These are phyloP conservation scores for Karstenula rhodostoma DNA, from an alignment of 2,329 filamentous ascomycete genomes.

Conservation along the genomic window DNA sequence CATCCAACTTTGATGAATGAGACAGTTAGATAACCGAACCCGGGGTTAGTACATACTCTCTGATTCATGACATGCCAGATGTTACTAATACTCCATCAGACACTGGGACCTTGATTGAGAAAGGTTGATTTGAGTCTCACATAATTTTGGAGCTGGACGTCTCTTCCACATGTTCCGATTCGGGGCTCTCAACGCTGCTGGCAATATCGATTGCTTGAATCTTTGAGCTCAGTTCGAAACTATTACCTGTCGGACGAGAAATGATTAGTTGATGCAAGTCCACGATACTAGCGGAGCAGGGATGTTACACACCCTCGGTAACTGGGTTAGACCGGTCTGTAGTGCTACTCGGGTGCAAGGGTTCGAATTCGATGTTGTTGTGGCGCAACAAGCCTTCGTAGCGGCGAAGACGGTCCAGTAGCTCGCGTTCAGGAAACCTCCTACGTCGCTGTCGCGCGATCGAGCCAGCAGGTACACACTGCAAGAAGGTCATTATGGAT, in stretches of 20 bases:
- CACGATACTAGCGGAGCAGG: background rate
- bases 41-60: constrained; percentile 12
- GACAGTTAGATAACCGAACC: background rate
- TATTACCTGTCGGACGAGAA: background rate
- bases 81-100: constrained; percentile 20
- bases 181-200: constrained; percentile 1
- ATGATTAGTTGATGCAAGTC: background rate
- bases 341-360: constrained; percentile 54
- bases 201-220: constrained; percentile 8
- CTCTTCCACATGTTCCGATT: background rate
- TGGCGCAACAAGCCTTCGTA: constrained; percentile 73
- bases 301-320: background rate
- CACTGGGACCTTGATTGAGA: background rate
- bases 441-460: constrained; percentile 65
- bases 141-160: constrained; percentile 4
- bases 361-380: constrained; percentile 73
- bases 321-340: constrained; percentile 4
- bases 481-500: constrained; percentile 9
- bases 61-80: constrained; percentile 37
- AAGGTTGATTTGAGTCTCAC: background rate
- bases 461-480: constrained; percentile 52
- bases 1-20: background rate
- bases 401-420: constrained; percentile 72
- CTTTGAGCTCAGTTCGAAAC: constrained; percentile 7
- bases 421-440: constrained; percentile 73